These are phyloP conservation scores for Musa acuminata DNA, from an alignment of 176 grass and related monocot genomes.

Conservation along the genomic window DNA sequence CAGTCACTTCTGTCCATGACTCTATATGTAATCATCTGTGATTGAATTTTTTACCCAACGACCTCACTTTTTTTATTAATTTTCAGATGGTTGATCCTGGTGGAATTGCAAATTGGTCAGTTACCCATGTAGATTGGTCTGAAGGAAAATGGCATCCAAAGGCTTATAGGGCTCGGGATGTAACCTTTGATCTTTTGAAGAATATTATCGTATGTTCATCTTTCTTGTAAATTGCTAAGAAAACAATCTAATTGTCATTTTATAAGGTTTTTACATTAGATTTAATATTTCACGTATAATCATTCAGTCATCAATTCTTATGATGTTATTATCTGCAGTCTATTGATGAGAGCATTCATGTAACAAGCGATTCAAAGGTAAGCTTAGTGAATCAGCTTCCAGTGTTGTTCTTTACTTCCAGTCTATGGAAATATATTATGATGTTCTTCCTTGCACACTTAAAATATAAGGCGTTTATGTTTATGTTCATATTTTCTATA, in stretches of 20 bases:
- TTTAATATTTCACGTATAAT: no score
- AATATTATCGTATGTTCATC: conserved; percentile 60
- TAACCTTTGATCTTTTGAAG: conserved; percentile 77
- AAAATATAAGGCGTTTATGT: neutral
- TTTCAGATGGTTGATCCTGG: conserved; percentile 83
- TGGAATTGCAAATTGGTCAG: conserved; percentile 95
- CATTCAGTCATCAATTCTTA: neutral
- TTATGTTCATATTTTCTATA: neutral
- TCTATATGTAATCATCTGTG: conserved; percentile 5
- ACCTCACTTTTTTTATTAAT: conserved; percentile 16
- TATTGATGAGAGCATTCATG: conserved; percentile 66
- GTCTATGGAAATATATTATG: neutral
- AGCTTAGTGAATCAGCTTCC: neutral
- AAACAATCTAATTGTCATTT: neutral
- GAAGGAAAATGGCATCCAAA: conserved; percentile 98
- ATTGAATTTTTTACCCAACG: conserved; percentile 8
- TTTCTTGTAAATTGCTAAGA: neutral
- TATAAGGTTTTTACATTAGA: no score
- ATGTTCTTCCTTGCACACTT: neutral
- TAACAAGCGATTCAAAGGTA: conserved; percentile 90
- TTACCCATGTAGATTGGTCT: conserved; percentile 97
- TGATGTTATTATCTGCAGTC: conserved; percentile 37
- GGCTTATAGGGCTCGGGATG: conserved; percentile 66
- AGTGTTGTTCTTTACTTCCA: neutral
- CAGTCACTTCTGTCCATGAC: conserved; percentile 19